Base-by-base conservation (phyloP, 2,329 filamentous ascomycete genomes). In the Paracorniculantispora psalliotae region DNA sequence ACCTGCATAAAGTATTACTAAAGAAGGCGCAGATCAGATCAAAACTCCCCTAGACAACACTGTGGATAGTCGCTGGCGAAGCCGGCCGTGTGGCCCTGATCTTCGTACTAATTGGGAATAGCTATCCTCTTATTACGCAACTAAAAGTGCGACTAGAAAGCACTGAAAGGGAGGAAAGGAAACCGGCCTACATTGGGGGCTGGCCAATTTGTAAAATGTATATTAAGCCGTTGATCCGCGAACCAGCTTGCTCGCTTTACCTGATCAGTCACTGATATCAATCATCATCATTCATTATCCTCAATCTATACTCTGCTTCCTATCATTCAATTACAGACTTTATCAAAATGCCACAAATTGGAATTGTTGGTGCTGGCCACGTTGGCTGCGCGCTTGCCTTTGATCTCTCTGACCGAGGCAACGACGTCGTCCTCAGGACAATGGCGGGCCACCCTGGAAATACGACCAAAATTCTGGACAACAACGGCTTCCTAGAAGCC, bases 341-440 rank as follows among this genome's bases (percentile, higher is more conserved):
- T n/a, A n/a, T 46, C 21, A 46, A 2, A 17, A 57, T 43, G 54
- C 0, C 33, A 5, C 30, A 1, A 10, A 35, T 61, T 43, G 52
- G 52, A 8, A 61, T 63, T 30, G 54, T 61, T 39, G 57, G 61
- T 3, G 61, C 61, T n/a, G 61, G 61, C 10, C 59, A 63, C 28
- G 61, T 58, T 23, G 61, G 61, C 0, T 63, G 59, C 39, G 61
- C 61, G 6, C 57, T 61, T 3, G 61, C 59, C 17, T 61, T 63
- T 19, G 28, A 63, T 25, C 33, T 60, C 33, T 23, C 57, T 23
- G 33, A 28, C 12, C 57, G 60, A 26, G 57, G 60, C 5, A 26
- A 59, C 39, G 30, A 59, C 2, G 57, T 61, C 1, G 28, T 53
- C 7, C 37, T 63, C 4, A 41, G 59, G 39, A 47, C 60, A 7